A percentile compares a stretch with the other conserved stretches of the same genome.
phyloP scores from a whole-genome alignment of 495 filamentous ascomycete genomes.

The Sphaerosporella brunnea region DNA sequence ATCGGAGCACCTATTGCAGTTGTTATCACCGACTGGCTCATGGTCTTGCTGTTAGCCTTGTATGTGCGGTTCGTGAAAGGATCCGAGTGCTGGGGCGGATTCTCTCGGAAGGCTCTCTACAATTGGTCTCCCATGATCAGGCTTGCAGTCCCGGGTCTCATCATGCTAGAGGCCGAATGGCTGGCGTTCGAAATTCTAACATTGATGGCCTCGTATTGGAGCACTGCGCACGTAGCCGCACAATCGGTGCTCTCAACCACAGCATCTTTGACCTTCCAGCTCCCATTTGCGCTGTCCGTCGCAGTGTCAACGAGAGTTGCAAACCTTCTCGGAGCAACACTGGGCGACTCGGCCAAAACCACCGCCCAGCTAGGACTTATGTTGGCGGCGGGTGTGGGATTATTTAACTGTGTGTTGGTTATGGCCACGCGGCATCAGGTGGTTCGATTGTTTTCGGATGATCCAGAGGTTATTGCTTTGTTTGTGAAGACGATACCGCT shows the following conservation, averaged over 20 bases:
- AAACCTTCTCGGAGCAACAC: slow-evolving; percentile 48
- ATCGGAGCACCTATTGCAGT: slow-evolving; percentile 59
- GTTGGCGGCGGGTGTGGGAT: slow-evolving; percentile 46
- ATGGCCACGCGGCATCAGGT: slow-evolving; percentile 45
- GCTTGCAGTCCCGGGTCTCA: slow-evolving; percentile 65
- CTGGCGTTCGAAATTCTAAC: slow-evolving; percentile 70
- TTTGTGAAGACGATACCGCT: slow-evolving; percentile 58
- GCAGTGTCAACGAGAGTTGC: slow-evolving; percentile 45
- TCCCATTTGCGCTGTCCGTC: slow-evolving; percentile 45
- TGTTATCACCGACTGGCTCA: slow-evolving; percentile 57
- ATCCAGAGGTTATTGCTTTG: slow-evolving; percentile 57
- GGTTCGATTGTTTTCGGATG: slow-evolving; percentile 61
- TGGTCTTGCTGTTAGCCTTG: slow-evolving; percentile 53
- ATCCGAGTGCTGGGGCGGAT: slow-evolving; percentile 71
- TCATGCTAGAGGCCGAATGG: slow-evolving; percentile 87
- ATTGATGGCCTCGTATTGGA: slow-evolving; percentile 50
- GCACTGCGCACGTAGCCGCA: slow-evolving; percentile 47
- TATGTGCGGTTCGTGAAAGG: slow-evolving; percentile 64
- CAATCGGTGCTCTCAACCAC: slow-evolving; percentile 42
- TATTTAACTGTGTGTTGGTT: slow-evolving; percentile 58
- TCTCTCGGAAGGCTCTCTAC: slow-evolving; percentile 45
- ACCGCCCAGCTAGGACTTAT: slow-evolving; percentile 41
- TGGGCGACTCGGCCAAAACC: slow-evolving; percentile 51
- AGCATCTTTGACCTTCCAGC: slow-evolving; percentile 39
- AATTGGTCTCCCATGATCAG: slow-evolving; percentile 55